A percentile compares a stretch with the other conserved stretches of the same genome.
Conservation (phyloP, 2,329 filamentous ascomycete species). For the Microsporum ferrugineum region DNA sequence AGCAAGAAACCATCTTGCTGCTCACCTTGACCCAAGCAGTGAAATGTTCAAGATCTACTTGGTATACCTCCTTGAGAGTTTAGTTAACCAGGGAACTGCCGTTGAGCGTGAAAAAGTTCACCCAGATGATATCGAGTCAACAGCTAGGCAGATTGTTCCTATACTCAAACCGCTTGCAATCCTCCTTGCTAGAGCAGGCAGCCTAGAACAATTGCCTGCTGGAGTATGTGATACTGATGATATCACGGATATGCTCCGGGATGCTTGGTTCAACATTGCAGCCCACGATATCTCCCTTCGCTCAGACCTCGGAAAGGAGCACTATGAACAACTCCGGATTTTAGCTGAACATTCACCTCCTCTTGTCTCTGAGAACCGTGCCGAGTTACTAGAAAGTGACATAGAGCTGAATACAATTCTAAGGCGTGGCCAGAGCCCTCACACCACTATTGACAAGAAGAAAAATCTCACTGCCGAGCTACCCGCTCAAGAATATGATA, state of each 20-base stretch:
- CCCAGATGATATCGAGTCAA: slow-evolving; percentile 67
- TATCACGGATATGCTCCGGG: slow-evolving; percentile 63
- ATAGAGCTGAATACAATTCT: slow-evolving; percentile 93
- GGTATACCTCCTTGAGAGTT: slow-evolving; percentile 68
- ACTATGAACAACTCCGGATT: slow-evolving; percentile 64
- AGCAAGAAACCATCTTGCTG: slow-evolving; percentile 68
- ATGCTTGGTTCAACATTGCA: slow-evolving; percentile 97
- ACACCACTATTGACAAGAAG: slow-evolving; percentile 64
- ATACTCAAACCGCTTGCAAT: slow-evolving; percentile 78
- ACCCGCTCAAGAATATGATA: slow-evolving; percentile 64
- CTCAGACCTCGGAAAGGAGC: slow-evolving; percentile 60
- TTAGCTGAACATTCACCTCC: slow-evolving; percentile 82
- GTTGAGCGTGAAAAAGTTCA: slow-evolving; percentile 62
- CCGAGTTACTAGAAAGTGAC: slow-evolving; percentile 85
- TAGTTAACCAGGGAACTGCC: slow-evolving; percentile 82
- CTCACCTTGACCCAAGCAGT: slow-evolving; percentile 54
- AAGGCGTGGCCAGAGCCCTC: slow-evolving; percentile 70
- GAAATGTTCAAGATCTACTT: slow-evolving; percentile 74
- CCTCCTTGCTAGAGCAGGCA: slow-evolving; percentile 50
- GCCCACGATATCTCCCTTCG: slow-evolving; percentile 77
- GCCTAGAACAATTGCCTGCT: slow-evolving; percentile 17
- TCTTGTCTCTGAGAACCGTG: slow-evolving; percentile 74
- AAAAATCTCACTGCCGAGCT: slow-evolving; percentile 62
- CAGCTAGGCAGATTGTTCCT: slow-evolving; percentile 76
- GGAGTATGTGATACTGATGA: slow-evolving; percentile 43